Evolutionary conservation across 2,329 filamentous ascomycete genomes (phyloP).

Genomic region (Pseudopithomyces chartarum): DNA sequence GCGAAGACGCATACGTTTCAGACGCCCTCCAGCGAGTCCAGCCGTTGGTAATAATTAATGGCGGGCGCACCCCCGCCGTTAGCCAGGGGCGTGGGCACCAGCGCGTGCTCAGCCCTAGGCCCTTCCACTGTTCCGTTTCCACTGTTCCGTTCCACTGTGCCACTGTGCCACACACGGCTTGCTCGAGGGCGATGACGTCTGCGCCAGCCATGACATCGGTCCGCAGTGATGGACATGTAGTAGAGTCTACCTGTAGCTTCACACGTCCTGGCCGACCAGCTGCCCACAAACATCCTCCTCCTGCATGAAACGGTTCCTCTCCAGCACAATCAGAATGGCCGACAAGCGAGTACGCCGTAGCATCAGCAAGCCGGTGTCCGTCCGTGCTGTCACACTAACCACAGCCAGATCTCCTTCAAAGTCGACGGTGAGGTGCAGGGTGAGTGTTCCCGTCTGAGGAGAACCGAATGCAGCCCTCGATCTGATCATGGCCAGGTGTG

Average conservation of each 20-base stretch:
- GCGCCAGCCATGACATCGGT: too few relatives aligned
- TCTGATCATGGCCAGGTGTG: slow-evolving; percentile 43
- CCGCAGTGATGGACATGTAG: too few relatives aligned
- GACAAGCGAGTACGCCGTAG: slow-evolving; percentile 37
- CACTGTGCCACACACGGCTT: too few relatives aligned
- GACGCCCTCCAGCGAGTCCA: too few relatives aligned
- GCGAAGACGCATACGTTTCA: too few relatives aligned
- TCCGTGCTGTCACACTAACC: slow-evolving; percentile 18
- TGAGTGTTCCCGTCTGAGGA: slow-evolving; percentile 11
- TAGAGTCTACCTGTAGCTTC: too few relatives aligned
- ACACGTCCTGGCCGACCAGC: slow-evolving; percentile 1
- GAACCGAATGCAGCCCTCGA: background rate
- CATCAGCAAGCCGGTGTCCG: slow-evolving; percentile 11
- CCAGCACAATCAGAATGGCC: slow-evolving; percentile 37
- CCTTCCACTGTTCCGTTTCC: too few relatives aligned
- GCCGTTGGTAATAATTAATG: background rate
- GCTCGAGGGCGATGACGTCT: background rate
- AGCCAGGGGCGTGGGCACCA: background rate
- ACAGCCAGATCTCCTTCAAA: slow-evolving; percentile 51
- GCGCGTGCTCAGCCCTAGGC: background rate
- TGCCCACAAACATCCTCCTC: slow-evolving; percentile 4
- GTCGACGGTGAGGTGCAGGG: slow-evolving; percentile 55
- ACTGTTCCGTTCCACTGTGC: too few relatives aligned
- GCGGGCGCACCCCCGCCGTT: slow-evolving; percentile 3
- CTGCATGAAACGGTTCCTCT: slow-evolving; percentile 31